phyloP scores from a whole-genome alignment of 1,139 yeast species.

The Yamadazyma oceani region DNA sequence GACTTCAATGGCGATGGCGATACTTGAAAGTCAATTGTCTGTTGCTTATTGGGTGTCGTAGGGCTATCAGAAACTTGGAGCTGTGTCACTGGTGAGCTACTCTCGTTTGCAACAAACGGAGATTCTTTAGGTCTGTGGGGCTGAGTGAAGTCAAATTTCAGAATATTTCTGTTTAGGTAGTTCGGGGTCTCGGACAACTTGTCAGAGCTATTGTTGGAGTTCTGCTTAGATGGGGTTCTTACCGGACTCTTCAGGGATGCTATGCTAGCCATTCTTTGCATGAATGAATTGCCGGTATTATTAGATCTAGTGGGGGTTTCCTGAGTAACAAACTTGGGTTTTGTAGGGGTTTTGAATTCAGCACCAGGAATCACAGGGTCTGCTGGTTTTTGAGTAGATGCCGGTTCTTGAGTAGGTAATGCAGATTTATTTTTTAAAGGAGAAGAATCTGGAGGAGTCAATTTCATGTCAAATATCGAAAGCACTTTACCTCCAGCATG shows the following conservation, averaged over 20 bases:
- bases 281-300: conserved; percentile 9
- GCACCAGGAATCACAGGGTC: conserved; percentile 9
- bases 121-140: conserved; percentile 3
- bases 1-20: conserved; percentile 50
- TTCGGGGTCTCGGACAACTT: conserved; percentile 30
- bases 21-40: conserved; percentile 28
- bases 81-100: conserved; percentile 7
- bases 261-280: conserved; percentile 13
- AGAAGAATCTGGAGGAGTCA: conserved; percentile 49
- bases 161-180: conserved; percentile 27
- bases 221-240: conserved; percentile 8
- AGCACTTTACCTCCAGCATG: conserved; percentile 69
- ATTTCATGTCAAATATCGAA: conserved; percentile 58
- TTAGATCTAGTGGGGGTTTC: conserved; percentile 10
- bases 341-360: conserved; percentile 37
- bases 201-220: neutral
- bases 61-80: neutral
- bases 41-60: conserved; percentile 6
- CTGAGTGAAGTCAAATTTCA: conserved; percentile 22
- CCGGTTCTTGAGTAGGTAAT: too few species aligned
- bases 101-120: conserved; percentile 9
- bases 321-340: conserved; percentile 14
- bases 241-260: conserved; percentile 10
- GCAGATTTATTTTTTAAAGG: conserved; percentile 28
- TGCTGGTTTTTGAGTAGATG: too few species aligned